These are phyloP conservation scores for Parathielavia appendiculata DNA, from an alignment of 495 filamentous ascomycete species.

Conservation along the genomic window DNA sequence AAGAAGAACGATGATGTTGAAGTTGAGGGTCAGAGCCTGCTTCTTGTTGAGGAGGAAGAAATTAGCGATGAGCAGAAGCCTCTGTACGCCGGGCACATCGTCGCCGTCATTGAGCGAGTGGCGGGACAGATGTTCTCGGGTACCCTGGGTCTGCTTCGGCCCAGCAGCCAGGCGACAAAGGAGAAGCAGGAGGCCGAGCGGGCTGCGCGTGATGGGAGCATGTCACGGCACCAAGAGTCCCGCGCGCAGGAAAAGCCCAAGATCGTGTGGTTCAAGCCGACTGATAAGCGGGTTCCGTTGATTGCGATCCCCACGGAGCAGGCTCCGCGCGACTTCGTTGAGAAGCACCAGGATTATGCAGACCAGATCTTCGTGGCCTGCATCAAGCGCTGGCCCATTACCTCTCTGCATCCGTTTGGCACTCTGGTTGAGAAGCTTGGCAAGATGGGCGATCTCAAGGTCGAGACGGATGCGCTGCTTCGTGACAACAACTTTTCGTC, in stretches of 20 bases:
- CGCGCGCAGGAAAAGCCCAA: slow-evolving; percentile 95
- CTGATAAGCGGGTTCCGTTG: slow-evolving; percentile 94
- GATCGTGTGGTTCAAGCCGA: slow-evolving; percentile 99
- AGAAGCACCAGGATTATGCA: slow-evolving; percentile 95
- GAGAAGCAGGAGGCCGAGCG: slow-evolving; percentile 99
- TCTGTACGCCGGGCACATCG: slow-evolving; percentile 92
- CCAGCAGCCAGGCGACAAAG: slow-evolving; percentile 98
- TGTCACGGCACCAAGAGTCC: slow-evolving; percentile 65
- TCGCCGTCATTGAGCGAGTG: slow-evolving; percentile 94
- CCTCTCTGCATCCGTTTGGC: slow-evolving; percentile 96
- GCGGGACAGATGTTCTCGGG: slow-evolving; percentile 99
- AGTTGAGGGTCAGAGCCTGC: slow-evolving; percentile 93
- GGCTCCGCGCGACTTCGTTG: slow-evolving; percentile 94
- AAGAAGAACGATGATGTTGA: slow-evolving; percentile 99
- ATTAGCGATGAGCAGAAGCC: slow-evolving; percentile 98
- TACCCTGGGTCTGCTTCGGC: slow-evolving; percentile 84
- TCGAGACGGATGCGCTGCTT: slow-evolving; percentile 94
- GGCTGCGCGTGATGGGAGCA: slow-evolving; percentile 77
- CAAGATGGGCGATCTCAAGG: slow-evolving; percentile 92
- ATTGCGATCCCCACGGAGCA: slow-evolving; percentile 99
- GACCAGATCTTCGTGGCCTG: slow-evolving; percentile 98
- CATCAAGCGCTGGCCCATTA: slow-evolving; percentile 99
- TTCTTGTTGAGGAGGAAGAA: slow-evolving; percentile 96
- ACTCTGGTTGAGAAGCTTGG: slow-evolving; percentile 96
- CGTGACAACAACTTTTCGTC: slow-evolving; percentile 98